phyloP scores from a whole-genome alignment of 169 alveolate genomes.

The Plasmodium gallinaceum region DNA sequence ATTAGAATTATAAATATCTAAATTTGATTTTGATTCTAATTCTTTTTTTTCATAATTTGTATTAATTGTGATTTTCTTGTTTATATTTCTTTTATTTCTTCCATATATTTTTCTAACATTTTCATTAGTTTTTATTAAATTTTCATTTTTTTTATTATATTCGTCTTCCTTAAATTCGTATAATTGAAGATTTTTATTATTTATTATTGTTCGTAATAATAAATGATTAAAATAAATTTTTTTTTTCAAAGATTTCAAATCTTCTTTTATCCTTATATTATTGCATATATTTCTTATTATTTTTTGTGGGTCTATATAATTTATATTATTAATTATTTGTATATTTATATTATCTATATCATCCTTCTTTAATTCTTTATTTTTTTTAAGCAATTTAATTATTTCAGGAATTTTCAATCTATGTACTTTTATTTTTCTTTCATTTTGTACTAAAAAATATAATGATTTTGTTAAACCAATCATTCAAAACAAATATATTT shows the following conservation, averaged over 20 bases:
- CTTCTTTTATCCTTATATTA: conserved; percentile 32
- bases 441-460: conserved; percentile 40
- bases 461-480: conserved; percentile 12
- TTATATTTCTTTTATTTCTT: conserved; percentile 1
- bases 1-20: not conserved
- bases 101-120: not conserved
- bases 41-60: not conserved
- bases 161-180: conserved; percentile 40
- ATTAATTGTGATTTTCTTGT: not conserved
- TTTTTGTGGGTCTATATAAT: conserved; percentile 56
- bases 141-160: not conserved
- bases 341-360: conserved; percentile 62
- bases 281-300: conserved; percentile 49
- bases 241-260: conserved; percentile 66
- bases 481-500: conserved; percentile 5
- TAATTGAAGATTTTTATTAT: conserved; percentile 15
- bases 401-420: conserved; percentile 58
- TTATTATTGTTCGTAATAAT: conserved; percentile 28
- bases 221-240: conserved; percentile 56
- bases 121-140: not conserved
- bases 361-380: conserved; percentile 48
- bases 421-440: conserved; percentile 31
- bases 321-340: conserved; percentile 69
- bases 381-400: conserved; percentile 26
- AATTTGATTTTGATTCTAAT: not conserved